These are phyloP conservation scores for Spatholobus suberectus DNA, from an alignment of 306 rosid genomes.

Conservation along the genomic window DNA sequence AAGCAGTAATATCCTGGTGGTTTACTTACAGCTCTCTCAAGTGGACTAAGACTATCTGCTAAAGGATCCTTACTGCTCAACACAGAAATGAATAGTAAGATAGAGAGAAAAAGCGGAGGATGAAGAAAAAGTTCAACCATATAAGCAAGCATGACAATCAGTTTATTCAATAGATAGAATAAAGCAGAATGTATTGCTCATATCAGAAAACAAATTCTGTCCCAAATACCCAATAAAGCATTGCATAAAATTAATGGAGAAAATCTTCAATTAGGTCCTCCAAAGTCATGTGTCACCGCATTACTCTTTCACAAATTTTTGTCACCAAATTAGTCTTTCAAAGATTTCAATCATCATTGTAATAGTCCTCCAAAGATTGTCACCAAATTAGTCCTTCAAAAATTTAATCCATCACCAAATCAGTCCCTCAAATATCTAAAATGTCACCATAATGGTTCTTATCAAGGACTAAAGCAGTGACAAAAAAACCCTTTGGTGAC, in stretches of 20 bases:
- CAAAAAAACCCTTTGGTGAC: background rate
- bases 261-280: background rate
- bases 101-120: conserved; percentile 35
- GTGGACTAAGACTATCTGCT: conserved; percentile 79
- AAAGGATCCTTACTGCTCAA: conserved; percentile 72
- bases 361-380: background rate
- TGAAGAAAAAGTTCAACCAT: conserved; percentile 32
- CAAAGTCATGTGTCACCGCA: background rate
- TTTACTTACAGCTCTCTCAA: conserved; percentile 92
- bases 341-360: background rate
- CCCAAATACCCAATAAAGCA: background rate
- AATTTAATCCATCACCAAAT: too few species aligned
- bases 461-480: background rate
- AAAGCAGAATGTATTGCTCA: background rate
- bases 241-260: background rate
- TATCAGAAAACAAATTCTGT: conserved; percentile 7
- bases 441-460: background rate
- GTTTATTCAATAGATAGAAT: conserved; percentile 25
- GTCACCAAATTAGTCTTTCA: background rate
- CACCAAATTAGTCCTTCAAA: background rate
- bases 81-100: conserved; percentile 60
- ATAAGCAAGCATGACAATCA: conserved; percentile 34
- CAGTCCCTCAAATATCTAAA: too few species aligned
- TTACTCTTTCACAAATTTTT: background rate
- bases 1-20: conserved; percentile 29